Evolutionary conservation across 805 yeast species (phyloP), one percentile per base, ranked within the genome.

Genomic region (Cyberlindnera bimundalis): DNA sequence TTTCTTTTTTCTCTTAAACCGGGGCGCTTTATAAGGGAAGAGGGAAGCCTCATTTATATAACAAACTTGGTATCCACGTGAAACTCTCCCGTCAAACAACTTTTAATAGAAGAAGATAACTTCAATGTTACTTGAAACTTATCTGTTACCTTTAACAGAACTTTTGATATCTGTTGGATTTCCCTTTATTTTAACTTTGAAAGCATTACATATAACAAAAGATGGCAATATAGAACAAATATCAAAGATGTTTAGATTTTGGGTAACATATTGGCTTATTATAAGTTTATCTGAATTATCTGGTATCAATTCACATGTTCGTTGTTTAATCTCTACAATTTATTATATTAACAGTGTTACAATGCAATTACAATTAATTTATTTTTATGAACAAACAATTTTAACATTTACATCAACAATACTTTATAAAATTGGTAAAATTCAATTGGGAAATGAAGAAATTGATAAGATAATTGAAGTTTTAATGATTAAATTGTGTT

Each of bases 201-300:
- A 52, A 28, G 25, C 55, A 2, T 31, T 55, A 2, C 49, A 50
- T 15, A 11, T 49, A 12, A 18, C 36, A 13, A 12, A 7, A 26
- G 11, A n/a, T n/a, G n/a, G n/a, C n/a, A n/a, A n/a, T n/a, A n/a
- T n/a, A n/a, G n/a, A n/a, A n/a, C 24, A 21, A 14, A 31, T 34
- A 19, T 25, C 42, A 11, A 43, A 30, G 10, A 21, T 19, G 12
- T 33, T 50, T n/a, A 29, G 37, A 6, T 55, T 48, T 35, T 55
- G 59, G 59, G 15, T 46, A 8, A 19, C 40, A 1, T 53, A 55
- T 35, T 55, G 59, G 59, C 37, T 47, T 3, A 17, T 45, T 2
- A 25, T 46, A 3, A 42, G 42, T 16, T 17, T 54, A 3, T 41
- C 43, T 11, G 34, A 37, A 5, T 19, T 43, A 5, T 31, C 47